Percentiles rank a stretch among this genome's conserved stretches.
Conservation (phyloP, 1,139 yeast genomes). For the Debaryomyces singareniensis region DNA sequence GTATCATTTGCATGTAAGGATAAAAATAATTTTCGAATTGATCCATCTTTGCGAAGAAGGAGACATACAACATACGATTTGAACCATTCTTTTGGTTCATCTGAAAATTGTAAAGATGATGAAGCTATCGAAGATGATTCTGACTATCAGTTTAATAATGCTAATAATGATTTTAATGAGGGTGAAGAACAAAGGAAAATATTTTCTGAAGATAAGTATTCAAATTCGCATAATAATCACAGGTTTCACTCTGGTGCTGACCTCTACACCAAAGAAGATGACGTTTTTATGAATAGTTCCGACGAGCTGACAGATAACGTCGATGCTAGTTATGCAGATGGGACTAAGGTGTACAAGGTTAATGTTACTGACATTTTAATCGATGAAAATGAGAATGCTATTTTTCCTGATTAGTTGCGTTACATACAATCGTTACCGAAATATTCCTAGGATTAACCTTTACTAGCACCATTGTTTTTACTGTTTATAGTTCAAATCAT, state of each 20-base stretch:
- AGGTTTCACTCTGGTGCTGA: neutral
- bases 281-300: constrained; percentile 3
- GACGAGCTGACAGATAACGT: constrained; percentile 10
- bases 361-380: constrained; percentile 49
- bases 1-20: neutral
- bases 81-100: constrained; percentile 9
- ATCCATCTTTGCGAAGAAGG: neutral
- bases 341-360: constrained; percentile 31
- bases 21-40: neutral
- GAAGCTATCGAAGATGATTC: constrained; percentile 6
- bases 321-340: constrained; percentile 19
- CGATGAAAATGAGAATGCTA: constrained; percentile 29
- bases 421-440: too few relatives aligned
- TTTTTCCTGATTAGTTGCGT: constrained; percentile 14
- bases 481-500: too few relatives aligned
- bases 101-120: constrained; percentile 5
- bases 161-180: constrained; percentile 13
- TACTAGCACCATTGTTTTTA: too few relatives aligned
- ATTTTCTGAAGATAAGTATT: too few relatives aligned
- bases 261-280: constrained; percentile 1
- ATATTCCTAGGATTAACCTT: too few relatives aligned
- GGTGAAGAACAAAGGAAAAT: too few relatives aligned
- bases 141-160: constrained; percentile 10
- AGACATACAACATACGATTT: constrained; percentile 31
- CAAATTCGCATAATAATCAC: too few relatives aligned